Evolutionary conservation across 176 grass and related monocot genomes (phyloP).

Genomic region (Chloris gayana): DNA sequence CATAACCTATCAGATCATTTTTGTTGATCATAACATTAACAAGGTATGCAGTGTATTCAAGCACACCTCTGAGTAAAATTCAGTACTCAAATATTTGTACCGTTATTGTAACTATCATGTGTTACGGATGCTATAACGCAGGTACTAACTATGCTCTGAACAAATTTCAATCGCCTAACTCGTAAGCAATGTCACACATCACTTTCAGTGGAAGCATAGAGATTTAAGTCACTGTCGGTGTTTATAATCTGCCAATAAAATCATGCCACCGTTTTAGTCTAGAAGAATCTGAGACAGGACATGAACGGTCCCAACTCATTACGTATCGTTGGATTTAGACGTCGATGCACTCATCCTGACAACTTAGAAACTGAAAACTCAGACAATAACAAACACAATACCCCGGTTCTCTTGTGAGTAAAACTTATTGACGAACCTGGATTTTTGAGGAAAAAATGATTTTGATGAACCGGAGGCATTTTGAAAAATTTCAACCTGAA

Average conservation of each 20-base stretch:
- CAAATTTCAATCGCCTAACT: background rate
- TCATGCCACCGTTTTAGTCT: background rate
- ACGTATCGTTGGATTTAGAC: background rate
- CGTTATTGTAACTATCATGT: background rate
- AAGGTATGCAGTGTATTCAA: background rate
- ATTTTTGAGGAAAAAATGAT: no score
- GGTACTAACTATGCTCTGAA: background rate
- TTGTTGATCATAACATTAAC: background rate
- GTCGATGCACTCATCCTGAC: background rate
- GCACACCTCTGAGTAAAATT: background rate
- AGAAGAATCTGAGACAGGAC: slow-evolving; percentile 35
- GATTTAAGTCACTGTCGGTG: background rate
- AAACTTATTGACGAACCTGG: background rate
- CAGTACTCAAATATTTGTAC: no score
- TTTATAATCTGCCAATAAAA: slow-evolving; percentile 15
- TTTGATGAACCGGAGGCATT: background rate
- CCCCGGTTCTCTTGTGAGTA: background rate
- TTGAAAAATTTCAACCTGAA: background rate
- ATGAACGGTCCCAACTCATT: slow-evolving; percentile 5
- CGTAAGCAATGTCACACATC: background rate
- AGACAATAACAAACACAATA: background rate
- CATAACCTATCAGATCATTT: background rate
- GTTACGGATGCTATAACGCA: background rate
- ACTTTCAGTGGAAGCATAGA: slow-evolving; percentile 8
- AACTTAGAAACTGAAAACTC: background rate